A percentile compares a stretch with the other conserved stretches of the same genome.
Conservation (phyloP, 345 rosid genomes). For the Camelina laxa region DNA sequence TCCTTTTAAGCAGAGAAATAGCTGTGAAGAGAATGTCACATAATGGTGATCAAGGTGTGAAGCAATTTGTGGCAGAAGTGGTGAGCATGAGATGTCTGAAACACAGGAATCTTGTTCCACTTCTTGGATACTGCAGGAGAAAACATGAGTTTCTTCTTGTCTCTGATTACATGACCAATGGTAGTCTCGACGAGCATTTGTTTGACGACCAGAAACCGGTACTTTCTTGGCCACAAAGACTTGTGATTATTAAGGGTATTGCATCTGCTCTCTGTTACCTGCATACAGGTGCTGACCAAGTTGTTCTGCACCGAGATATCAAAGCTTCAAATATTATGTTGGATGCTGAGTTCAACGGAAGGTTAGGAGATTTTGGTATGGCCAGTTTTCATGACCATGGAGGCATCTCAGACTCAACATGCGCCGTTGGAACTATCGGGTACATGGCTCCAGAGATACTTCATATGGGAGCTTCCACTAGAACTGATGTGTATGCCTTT, state of each 20-base stretch:
- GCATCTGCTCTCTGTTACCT: slow-evolving; percentile 52
- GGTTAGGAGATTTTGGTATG: slow-evolving; percentile 87
- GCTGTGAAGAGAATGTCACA: slow-evolving; percentile 64
- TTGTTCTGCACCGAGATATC: slow-evolving; percentile 57
- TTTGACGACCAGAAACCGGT: slow-evolving; percentile 28
- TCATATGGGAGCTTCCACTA: slow-evolving; percentile 45
- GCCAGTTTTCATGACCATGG: slow-evolving; percentile 83
- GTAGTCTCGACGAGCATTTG: slow-evolving; percentile 56
- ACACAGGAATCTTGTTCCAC: slow-evolving; percentile 57
- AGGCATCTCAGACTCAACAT: slow-evolving; percentile 56
- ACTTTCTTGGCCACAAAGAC: slow-evolving; percentile 53
- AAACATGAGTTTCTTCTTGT: slow-evolving; percentile 55
- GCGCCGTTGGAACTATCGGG: slow-evolving; percentile 77
- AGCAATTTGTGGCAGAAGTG: slow-evolving; percentile 55
- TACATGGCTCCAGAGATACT: slow-evolving; percentile 54
- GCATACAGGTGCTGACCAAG: slow-evolving; percentile 58
- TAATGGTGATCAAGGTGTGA: slow-evolving; percentile 54
- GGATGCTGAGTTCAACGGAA: slow-evolving; percentile 69
- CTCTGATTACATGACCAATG: slow-evolving; percentile 60
- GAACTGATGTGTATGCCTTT: slow-evolving; percentile 53
- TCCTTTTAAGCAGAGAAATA: slow-evolving; percentile 46
- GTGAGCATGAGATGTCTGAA: slow-evolving; percentile 50
- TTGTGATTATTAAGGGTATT: slow-evolving; percentile 46
- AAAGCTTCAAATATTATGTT: slow-evolving; percentile 58
- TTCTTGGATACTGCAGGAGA: slow-evolving; percentile 59